Base-by-base conservation (phyloP, 306 rosid species). In the Vigna hirtella region DNA sequence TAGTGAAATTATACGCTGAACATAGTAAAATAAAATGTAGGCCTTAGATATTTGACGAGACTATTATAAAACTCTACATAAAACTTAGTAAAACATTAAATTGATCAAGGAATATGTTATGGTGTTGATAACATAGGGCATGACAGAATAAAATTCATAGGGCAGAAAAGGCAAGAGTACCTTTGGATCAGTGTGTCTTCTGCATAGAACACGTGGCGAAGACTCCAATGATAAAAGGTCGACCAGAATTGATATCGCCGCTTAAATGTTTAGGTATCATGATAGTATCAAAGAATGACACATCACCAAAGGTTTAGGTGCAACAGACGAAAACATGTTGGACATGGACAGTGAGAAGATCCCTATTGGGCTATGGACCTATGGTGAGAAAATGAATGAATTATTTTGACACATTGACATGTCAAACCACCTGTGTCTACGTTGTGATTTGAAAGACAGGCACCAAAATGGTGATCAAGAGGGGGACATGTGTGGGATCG, bases 381-480 rank as follows among this genome's bases (percentile, higher is more conserved):
- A 72, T 71, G 62, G 38, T 71, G 62, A 75, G 49, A 72, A 84
- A 76, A 65, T 81, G 52, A 15, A 52, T 58, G 64, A 70, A 76
- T 83, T 79, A 53, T 63, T 32, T 43, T 40, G 65, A 53, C 84
- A 63, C 68, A 48, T 22, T 20, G 59, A 72, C 66, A 69, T 62
- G 76, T 43, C 55, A 53, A 43, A 18, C 34, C 26, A 70, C 51
- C 62, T 65, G 51, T 76, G 51, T 55, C 81, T 63, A 56, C 30
- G 62, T 53, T 9, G 50, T 52, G 50, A 45, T 78, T 63, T 64
- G 81, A 82, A 59, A 57, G 52, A 52, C 40, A n/a, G 28, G 36
- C 34, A 66, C 15, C 26, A 49, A 20, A 15, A 40, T 66, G 66
- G 62, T 28, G 51, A 72, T 34, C 58, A 50, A 34, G 50, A 34